A percentile compares a stretch with the other conserved stretches of the same genome.
Evolutionary conservation across 2,329 filamentous ascomycete genomes (phyloP).

Genomic region (Cytospora piceae): DNA sequence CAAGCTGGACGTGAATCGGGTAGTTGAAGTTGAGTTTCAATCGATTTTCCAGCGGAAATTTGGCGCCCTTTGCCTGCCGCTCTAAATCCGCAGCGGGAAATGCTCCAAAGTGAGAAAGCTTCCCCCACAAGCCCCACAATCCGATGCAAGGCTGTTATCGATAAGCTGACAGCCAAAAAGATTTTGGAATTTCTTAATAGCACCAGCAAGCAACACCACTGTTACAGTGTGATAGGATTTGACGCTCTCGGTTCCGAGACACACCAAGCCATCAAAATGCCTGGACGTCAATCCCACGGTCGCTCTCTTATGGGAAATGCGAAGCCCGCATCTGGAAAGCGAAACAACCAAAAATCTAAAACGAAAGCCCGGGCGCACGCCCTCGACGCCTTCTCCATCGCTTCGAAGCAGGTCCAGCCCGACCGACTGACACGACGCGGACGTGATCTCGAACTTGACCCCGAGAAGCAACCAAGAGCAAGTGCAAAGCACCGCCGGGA

Average conservation of each 20-base stretch:
- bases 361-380: slow-evolving; percentile 54
- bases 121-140: background rate
- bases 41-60: slow-evolving; percentile 18
- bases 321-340: slow-evolving; percentile 34
- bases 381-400: slow-evolving; percentile 62
- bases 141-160: slow-evolving; percentile 10
- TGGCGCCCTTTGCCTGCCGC: slow-evolving; percentile 23
- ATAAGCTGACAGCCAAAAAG: slow-evolving; percentile 26
- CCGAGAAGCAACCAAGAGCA: slow-evolving; percentile 41
- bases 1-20: background rate
- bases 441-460: slow-evolving; percentile 57
- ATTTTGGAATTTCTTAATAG: slow-evolving; percentile 15
- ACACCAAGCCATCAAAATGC: slow-evolving; percentile 44
- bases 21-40: background rate
- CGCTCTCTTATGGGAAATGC: slow-evolving; percentile 49
- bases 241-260: background rate
- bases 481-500: slow-evolving; percentile 47
- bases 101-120: background rate
- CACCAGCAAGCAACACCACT: background rate
- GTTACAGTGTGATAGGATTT: background rate
- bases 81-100: background rate
- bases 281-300: slow-evolving; percentile 63
- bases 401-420: slow-evolving; percentile 54
- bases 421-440: slow-evolving; percentile 42
- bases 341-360: slow-evolving; percentile 47